Base-by-base conservation (phyloP, 164 flowering plant genomes). In the Nelumbo lutea region DNA sequence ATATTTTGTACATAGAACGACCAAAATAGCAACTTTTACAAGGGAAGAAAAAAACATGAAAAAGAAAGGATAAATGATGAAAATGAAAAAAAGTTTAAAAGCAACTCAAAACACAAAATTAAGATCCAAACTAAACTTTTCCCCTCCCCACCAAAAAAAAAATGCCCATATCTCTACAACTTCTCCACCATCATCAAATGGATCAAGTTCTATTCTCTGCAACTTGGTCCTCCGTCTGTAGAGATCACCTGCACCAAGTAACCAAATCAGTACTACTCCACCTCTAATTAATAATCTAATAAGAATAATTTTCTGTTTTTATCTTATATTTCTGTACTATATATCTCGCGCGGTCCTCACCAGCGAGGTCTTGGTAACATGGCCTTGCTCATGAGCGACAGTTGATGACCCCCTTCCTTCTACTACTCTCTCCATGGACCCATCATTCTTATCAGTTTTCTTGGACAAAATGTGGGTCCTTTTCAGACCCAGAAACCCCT, bases 401-500 rank as follows among this genome's bases (percentile, higher is more conserved):
- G 27, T 66, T 68, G 27, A 27, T 27, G 76, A 51, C 48, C 46
- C 70, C 61, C 70, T 69, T 64, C 78, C 81, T 70, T 79, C 79
- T 14, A 39, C 73, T 3, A 78, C 76, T 10, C 68, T 79, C 42
- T 77, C 77, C 75, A 82, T 53, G 14, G 64, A 57, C 15, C 47
- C 76, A 56, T 77, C 75, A 66, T 47, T 67, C 46, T 62, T 69
- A 42, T 77, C 83, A 38, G 59, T 52, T 73, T 72, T 88, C 77
- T 78, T 83, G 9, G 76, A 42, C 40, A 59, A 65, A 57, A 46
- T 52, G 42, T 76, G 72, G 59, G 64, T 58, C 72, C 73, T 85
- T 77, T 79, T 89, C 43, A 84, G 69, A 15, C 94, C 87, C 72
- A 86, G 60, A 42, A 82, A 67, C 64, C 77, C 84, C 68, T 75